phyloP scores from a whole-genome alignment of 495 filamentous ascomycete genomes.

The Neurospora sp. region DNA sequence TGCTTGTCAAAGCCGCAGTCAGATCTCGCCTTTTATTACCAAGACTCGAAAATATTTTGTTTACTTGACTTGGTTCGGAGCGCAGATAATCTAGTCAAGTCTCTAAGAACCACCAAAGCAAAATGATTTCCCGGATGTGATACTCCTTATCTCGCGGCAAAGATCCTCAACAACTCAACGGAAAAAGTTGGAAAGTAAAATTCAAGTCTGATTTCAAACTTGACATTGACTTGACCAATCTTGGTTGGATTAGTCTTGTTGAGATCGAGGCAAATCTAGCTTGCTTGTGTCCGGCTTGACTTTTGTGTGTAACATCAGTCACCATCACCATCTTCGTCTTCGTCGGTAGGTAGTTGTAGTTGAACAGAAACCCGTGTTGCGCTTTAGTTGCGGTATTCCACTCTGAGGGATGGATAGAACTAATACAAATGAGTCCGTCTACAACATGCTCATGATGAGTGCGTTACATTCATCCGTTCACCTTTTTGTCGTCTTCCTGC shows the following conservation, averaged over 20 bases:
- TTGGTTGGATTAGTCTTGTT: not conserved
- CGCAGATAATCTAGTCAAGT: not conserved
- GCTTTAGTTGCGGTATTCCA: not conserved
- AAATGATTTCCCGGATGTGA: not conserved
- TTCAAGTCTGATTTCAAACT: not conserved
- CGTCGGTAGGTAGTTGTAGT: not conserved
- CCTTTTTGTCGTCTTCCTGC: not conserved
- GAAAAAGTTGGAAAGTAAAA: not conserved
- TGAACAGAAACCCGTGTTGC: not conserved
- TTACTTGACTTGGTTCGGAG: not conserved
- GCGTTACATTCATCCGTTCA: not conserved
- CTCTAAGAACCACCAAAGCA: not conserved
- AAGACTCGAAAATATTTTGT: not conserved
- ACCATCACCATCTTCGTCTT: not conserved
- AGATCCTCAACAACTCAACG: not conserved
- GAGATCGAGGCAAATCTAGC: not conserved
- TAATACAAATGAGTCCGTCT: not conserved
- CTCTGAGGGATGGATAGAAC: not conserved
- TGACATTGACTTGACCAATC: not conserved
- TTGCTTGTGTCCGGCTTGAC: not conserved
- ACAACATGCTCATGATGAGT: not conserved
- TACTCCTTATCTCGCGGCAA: not conserved
- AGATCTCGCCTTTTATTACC: not conserved
- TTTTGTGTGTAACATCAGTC: not conserved
- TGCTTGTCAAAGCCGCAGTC: not conserved